Evolutionary conservation across 1,284 basidiomycete species (phyloP).

Genomic region (Pterulicium gracile): DNA sequence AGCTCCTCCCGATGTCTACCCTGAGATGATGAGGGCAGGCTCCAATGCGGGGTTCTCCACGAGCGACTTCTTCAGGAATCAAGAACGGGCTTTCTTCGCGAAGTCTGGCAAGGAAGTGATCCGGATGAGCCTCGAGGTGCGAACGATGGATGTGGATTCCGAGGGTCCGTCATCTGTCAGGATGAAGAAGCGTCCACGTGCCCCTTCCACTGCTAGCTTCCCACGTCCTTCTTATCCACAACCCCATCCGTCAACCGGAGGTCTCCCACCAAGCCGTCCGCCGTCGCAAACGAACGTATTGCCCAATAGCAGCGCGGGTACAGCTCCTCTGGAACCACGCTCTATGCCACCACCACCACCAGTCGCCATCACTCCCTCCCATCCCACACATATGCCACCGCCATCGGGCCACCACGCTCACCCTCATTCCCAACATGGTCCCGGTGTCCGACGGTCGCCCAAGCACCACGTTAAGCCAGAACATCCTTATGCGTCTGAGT

Average conservation of each 20-base stretch:
- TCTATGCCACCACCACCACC: not conserved
- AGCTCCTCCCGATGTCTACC: not conserved
- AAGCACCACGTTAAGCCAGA: not conserved
- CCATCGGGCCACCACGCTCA: not conserved
- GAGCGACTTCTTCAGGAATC: not conserved
- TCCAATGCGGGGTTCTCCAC: not conserved
- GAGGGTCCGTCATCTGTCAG: not conserved
- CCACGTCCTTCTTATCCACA: not conserved
- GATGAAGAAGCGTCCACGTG: not conserved
- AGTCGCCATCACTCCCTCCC: not conserved
- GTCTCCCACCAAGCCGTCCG: not conserved
- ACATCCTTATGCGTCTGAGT: too few relatives aligned
- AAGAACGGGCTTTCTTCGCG: constrained; percentile 1
- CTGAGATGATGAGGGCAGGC: not conserved
- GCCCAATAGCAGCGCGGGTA: not conserved
- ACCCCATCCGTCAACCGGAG: not conserved
- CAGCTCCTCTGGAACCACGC: not conserved
- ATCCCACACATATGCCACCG: too few relatives aligned
- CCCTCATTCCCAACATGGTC: not conserved
- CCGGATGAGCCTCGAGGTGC: not conserved
- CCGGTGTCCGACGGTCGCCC: not conserved
- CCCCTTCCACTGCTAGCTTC: not conserved
- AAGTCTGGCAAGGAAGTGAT: constrained; percentile 1
- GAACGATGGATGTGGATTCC: not conserved
- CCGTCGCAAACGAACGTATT: not conserved